These are phyloP conservation scores for Chrysosporium keratinophilum DNA, from an alignment of 2,329 filamentous ascomycete genomes.

Conservation along the genomic window DNA sequence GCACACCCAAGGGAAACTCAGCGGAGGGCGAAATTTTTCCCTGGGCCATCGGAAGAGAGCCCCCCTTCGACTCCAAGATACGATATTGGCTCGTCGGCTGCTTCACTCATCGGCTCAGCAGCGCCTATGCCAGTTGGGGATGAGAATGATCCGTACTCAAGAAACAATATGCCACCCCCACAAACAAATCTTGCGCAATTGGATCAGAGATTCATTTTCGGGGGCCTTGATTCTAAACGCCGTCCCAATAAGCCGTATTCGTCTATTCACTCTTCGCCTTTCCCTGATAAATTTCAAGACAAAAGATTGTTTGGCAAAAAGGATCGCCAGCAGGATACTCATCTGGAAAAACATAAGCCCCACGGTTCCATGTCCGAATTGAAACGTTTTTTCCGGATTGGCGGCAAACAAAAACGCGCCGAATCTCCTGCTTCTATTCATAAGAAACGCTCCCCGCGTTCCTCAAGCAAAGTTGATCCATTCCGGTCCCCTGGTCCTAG, in stretches of 20 bases:
- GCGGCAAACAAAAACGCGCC: constrained; percentile 52
- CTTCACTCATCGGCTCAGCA: constrained; percentile 56
- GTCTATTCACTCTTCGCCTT: constrained; percentile 15
- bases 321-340: constrained; percentile 42
- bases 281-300: constrained; percentile 35
- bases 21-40: constrained; percentile 44
- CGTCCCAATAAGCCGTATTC: constrained; percentile 44
- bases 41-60: constrained; percentile 50
- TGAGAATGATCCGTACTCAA: constrained; percentile 76
- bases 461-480: constrained; percentile 42
- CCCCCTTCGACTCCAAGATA: constrained; percentile 50
- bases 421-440: constrained; percentile 52
- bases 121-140: constrained; percentile 72
- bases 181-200: constrained; percentile 55
- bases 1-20: constrained; percentile 28
- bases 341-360: constrained; percentile 41
- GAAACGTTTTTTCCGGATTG: constrained; percentile 86
- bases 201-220: constrained; percentile 77
- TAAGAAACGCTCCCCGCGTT: constrained; percentile 45
- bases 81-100: constrained; percentile 36
- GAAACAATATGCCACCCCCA: constrained; percentile 63
- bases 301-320: constrained; percentile 47
- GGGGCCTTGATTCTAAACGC: constrained; percentile 57
- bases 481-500: constrained; percentile 42
- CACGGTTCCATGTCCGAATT: constrained; percentile 86